Base-by-base conservation (phyloP, 345 rosid species). In the Heritiera fomes region DNA sequence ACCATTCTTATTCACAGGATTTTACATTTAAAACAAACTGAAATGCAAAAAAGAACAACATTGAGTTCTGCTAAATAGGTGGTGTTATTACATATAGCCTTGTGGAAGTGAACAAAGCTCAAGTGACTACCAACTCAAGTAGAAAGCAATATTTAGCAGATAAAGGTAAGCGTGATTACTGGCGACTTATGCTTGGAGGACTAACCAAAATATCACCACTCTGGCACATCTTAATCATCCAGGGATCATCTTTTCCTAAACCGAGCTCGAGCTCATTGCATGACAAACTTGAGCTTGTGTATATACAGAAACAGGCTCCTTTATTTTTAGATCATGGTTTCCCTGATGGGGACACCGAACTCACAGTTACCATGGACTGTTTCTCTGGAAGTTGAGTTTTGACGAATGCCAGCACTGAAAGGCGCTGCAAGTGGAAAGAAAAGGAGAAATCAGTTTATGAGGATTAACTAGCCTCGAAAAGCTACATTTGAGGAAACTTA, bases 351-450 rank as follows among this genome's bases (percentile, higher is more conserved):
- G 13, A 13, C 62, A 30, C 71, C 15, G 64, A 66, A 63, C 78
- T 71, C 45, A 41, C 76, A 38, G 83, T 77, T 78, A 81, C 84
- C 40, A 75, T 82, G 1, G 83, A 78, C 70, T 85, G 83, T 79
- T 90, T 87, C 81, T 87, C 93, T 18, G 85, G 77, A 65, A 92
- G 82, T 86, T 93, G 99, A 83, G 80, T 85, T 67, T 90, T 88
- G 45, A 95, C 91, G 78, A 95, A 93, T 77, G 88, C 97, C 80
- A 93, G 83, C 68, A 93, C 97, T 0, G 97, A 91, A 75, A 75
- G 84, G 11, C 93, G 90, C 98, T 95, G 98, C 83, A 80, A 14
- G 52, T 61, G 23, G 59, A 77, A 81, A 55, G 23, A 64, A 72
- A 23, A n/a, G 50, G 18, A 55, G 28, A 30, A 45, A 40, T 41